Evolutionary conservation across 208 protist genomes (phyloP).

Genomic region (Ichthyophonus hoferi): DNA sequence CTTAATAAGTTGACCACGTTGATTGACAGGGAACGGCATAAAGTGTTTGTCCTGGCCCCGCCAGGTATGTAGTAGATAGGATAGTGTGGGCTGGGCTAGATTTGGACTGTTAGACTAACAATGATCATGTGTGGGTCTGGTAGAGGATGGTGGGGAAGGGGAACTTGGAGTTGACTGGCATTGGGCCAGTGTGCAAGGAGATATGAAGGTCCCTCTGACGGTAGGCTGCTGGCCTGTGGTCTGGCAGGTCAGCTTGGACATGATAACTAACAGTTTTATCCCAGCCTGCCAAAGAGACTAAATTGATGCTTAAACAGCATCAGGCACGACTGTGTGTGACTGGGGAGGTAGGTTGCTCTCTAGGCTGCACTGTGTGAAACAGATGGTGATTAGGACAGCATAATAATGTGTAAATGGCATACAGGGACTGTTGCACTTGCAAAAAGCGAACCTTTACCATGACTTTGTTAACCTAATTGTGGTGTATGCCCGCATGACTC

Average conservation of each 20-base stretch:
- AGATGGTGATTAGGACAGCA: no score
- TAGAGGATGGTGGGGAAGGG: no score
- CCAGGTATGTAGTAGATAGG: not conserved
- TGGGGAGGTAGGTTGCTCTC: slow-evolving; percentile 3
- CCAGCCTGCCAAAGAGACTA: no score
- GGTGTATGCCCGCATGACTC: slow-evolving; percentile 41
- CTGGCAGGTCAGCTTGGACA: no score
- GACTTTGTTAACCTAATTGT: not conserved
- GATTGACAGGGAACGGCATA: not conserved
- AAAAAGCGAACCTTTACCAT: not conserved
- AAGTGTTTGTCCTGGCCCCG: not conserved
- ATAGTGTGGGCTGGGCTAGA: no score
- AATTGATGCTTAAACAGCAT: not conserved
- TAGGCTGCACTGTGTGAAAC: no score
- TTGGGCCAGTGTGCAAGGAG: not conserved
- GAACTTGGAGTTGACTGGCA: no score
- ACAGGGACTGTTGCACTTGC: not conserved
- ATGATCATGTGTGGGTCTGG: no score
- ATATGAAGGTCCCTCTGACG: not conserved
- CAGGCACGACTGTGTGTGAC: slow-evolving; percentile 1
- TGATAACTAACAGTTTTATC: no score
- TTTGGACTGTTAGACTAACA: no score
- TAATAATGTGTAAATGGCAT: no score
- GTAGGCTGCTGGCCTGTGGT: no score
- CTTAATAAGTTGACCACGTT: not conserved